phyloP scores from a whole-genome alignment of 2,329 filamentous ascomycete genomes.

The Neoascochyta sp. region DNA sequence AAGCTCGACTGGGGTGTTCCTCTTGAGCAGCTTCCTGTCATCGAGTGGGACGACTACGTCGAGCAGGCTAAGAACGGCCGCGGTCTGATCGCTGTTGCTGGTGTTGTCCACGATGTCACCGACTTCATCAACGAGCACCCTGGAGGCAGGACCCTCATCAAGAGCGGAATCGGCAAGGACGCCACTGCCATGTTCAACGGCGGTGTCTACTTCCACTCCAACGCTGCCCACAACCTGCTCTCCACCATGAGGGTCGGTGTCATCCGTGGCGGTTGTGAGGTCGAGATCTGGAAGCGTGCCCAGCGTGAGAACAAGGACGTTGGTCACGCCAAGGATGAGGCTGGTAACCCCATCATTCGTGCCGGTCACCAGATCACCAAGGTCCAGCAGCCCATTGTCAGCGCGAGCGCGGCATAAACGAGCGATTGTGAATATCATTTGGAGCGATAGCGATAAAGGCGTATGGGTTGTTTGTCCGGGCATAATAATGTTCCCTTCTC shows the following conservation, averaged over 20 bases:
- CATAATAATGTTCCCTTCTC: constrained; percentile 27
- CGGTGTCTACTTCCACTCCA: constrained; percentile 43
- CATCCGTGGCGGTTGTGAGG: constrained; percentile 43
- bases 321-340: constrained; percentile 73
- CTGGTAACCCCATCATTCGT: constrained; percentile 77
- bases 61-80: constrained; percentile 44
- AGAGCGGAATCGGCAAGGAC: constrained; percentile 43
- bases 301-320: constrained; percentile 62
- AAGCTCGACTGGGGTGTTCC: constrained; percentile 45
- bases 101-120: constrained; percentile 43
- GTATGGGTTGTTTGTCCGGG: constrained; percentile 27
- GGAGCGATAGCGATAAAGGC: constrained; percentile 33
- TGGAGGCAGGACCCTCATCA: constrained; percentile 44
- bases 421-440: constrained; percentile 9
- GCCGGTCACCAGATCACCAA: constrained; percentile 84
- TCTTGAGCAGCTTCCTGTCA: constrained; percentile 43
- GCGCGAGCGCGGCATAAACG: constrained; percentile 75
- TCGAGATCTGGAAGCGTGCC: constrained; percentile 46
- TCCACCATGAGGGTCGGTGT: constrained; percentile 44
- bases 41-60: constrained; percentile 45
- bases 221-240: constrained; percentile 43
- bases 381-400: constrained; percentile 72
- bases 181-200: constrained; percentile 46
- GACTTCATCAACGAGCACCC: constrained; percentile 45
- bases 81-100: constrained; percentile 41